phyloP scores from a whole-genome alignment of 2,329 filamentous ascomycete species.

The Fusarium palustre region DNA sequence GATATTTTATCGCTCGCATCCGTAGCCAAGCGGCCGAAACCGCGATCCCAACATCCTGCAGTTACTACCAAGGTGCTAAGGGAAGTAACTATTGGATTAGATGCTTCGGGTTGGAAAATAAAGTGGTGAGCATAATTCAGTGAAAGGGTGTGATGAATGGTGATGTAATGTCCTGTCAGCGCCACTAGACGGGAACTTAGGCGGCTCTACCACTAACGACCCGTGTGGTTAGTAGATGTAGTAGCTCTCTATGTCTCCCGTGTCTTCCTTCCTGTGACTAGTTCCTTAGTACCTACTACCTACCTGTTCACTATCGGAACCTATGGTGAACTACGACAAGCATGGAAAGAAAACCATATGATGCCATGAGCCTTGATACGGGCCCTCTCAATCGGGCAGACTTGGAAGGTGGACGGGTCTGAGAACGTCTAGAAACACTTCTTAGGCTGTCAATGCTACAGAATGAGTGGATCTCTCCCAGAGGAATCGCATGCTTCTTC shows the following conservation, averaged over 20 bases:
- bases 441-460: slow-evolving; percentile 3
- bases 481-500: slow-evolving; percentile 32
- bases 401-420: slow-evolving; percentile 30
- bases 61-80: background rate
- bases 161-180: slow-evolving; percentile 42
- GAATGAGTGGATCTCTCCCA: slow-evolving; percentile 15
- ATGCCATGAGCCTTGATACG: slow-evolving; percentile 41
- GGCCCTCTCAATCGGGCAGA: slow-evolving; percentile 41
- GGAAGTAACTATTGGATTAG: background rate
- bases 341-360: slow-evolving; percentile 41
- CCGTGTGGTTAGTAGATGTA: slow-evolving; percentile 8
- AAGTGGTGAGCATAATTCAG: slow-evolving; percentile 3
- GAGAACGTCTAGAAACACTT: slow-evolving; percentile 34
- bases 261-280: background rate
- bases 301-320: background rate
- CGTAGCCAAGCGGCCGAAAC: slow-evolving; percentile 23
- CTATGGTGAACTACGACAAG: slow-evolving; percentile 6
- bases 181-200: slow-evolving; percentile 30
- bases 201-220: slow-evolving; percentile 37
- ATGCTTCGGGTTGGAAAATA: background rate
- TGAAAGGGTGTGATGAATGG: slow-evolving; percentile 37
- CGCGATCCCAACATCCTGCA: slow-evolving; percentile 5
- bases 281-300: too few relatives aligned
- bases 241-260: slow-evolving; percentile 18
- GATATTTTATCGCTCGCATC: slow-evolving; percentile 36